Base-by-base conservation (phyloP, 306 rosid genomes). In the Luffa acutangula region DNA sequence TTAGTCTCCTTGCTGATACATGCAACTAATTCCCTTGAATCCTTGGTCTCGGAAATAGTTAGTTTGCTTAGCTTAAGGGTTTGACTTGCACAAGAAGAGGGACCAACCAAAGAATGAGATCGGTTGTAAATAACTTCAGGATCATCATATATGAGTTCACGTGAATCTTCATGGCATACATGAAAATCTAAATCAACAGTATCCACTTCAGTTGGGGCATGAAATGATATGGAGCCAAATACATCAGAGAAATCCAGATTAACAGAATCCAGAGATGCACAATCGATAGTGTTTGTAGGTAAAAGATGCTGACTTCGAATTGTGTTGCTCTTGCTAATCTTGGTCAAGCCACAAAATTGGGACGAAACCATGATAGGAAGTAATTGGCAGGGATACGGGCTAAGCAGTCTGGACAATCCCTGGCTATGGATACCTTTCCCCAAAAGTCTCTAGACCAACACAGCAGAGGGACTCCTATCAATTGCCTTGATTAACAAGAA, bases 41-140 rank as follows among this genome's bases (percentile, higher is more conserved):
- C 92, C 76, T 85, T 91, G 2, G 76, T 59, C 85, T 91, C 97
- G 2, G 75, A 85, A 39, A 94, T 87, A 75, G 91, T 89, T 80
- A 94, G 95, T 78, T 92, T 90, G 84, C 89, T 81, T 79, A 94
- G 89, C 91, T 89, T 89, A 85, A 92, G 73, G 20, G 96, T 90
- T 53, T 92, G 94, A 82, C 89, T 87, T n/a, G 89, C 84, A 84
- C 84, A 92, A 46, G 89, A 82, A 36, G 97, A 94, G 66, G 98
- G 98, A 33, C 98, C 98, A 43, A 94, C 98, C 57, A 92, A 75
- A 83, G 98, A 94, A 88, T 94, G 98, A 20, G 98, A 91, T 25
- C 97, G 94, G 51, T 85, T 87, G 82, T 59, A 79, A 88, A 94
- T 91, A 80, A 94, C 88, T 17, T 80, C 91, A 0, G 98, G 98